Base-by-base conservation (phyloP, 345 rosid genomes). In the Citrus medica region DNA sequence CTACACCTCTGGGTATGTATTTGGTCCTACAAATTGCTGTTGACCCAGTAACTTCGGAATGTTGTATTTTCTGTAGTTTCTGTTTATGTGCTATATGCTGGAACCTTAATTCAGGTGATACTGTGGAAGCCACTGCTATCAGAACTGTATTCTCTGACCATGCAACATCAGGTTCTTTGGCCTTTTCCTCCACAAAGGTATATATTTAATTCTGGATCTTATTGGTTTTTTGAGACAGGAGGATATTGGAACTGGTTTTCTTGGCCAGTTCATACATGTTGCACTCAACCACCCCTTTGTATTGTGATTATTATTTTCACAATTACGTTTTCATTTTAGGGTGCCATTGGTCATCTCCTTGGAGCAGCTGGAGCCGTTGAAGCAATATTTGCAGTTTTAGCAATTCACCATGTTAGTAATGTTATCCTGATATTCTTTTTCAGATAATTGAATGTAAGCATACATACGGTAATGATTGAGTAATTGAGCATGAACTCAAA, bases 331-430 rank as follows among this genome's bases (percentile, higher is more conserved):
- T 42, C 62, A 76, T 38, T 81, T 69, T 87, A 94, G 98, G 99
- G 97, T 24, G 98, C 98, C 13, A 53, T 93, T 25, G 98, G 99
- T 76, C 99, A 96, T 90, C 97, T 96, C 53, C 99, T 96, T 78
- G 99, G 99, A 84, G 99, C 98, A 73, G 98, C 98, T 62, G 94
- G 98, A 80, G 97, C 99, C 3, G 95, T 92, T 73, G 98, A 92
- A 87, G 95, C 97, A 80, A 92, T 94, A 80, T 94, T 92, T 73
- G 40, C 94, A 24, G 80, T 92, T 82, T 90, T 95, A 78, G 86
- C 98, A 73, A 88, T 95, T 71, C 83, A 89, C 77, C 86, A 86
- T 38, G 99, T 94, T 80, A 81, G 91, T 75, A 40, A 75, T 67
- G 74, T 75, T 64, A 32, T 7, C 25, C 55, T 56, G 30, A 68